Conservation (phyloP, 176 grass and related monocot species). For the Dendrocalamus sinicus region DNA sequence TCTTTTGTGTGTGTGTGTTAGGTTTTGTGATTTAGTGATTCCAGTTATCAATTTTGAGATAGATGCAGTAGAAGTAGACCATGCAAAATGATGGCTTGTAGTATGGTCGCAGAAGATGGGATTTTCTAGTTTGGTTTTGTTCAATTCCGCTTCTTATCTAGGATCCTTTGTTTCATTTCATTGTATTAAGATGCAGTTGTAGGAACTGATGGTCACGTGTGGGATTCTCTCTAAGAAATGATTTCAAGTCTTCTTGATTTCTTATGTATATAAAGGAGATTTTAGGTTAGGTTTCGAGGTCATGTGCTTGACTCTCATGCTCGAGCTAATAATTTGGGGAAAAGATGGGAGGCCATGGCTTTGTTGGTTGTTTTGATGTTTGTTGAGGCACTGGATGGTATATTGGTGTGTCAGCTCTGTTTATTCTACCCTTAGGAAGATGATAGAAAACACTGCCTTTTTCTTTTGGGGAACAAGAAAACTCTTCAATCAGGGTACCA, state of each 20-base stretch:
- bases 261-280: background rate
- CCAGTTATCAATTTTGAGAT: background rate
- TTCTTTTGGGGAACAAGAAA: background rate
- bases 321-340: background rate
- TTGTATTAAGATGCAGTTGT: background rate
- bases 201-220: background rate
- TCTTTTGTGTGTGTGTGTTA: background rate
- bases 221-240: background rate
- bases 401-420: background rate
- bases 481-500: background rate
- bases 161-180: conserved; percentile 10
- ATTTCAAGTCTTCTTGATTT: background rate
- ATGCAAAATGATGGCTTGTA: background rate
- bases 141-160: background rate
- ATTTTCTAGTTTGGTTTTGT: background rate
- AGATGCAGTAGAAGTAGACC: background rate
- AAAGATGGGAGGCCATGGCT: background rate
- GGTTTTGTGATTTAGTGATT: background rate
- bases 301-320: background rate
- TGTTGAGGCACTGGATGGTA: background rate
- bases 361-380: conserved; percentile 11
- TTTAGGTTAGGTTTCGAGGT: background rate
- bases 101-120: background rate
- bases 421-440: background rate
- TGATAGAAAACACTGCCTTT: background rate